Base-by-base conservation (phyloP, 2,329 filamentous ascomycete genomes). In the Fusarium nygamai region DNA sequence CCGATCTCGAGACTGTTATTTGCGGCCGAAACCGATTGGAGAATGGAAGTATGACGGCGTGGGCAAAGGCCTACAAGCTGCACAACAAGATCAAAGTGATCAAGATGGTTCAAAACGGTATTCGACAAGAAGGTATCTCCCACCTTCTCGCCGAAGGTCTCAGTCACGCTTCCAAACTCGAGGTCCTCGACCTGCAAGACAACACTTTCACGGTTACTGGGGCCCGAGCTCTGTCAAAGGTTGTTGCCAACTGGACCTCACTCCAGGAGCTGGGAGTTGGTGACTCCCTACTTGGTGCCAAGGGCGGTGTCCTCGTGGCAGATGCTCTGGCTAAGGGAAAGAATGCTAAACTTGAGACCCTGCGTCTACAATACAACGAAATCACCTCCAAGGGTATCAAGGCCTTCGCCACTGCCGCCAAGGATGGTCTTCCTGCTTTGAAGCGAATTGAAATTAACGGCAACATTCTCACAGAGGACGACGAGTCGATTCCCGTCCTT, bases 101-200 rank as follows among this genome's bases (percentile, higher is more conserved):
- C 77, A 97, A 96, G 88, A 98, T 99, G 96, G 94, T 97, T 33
- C 96, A 98, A 84, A 98, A 99, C 82, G 96, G 96, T 60, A 99
- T 99, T 77, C 90, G 96, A 48, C 94, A 96, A 81, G 95, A 98
- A 83, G 96, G 96, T 69, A 96, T 98, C 79, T 92, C 92, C 54
- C 89, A 92, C 75, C 87, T 99, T 64, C 86, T 99, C 73, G 91
- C 90, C 69, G 88, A 95, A 61, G 96, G 96, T 71, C 87, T 99
- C 61, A 90, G 88, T 73, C 88, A 94, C 78, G 90, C 94, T 58
- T 87, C 86, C 38, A 85, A 87, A 50, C 88, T 99, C 63, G 87
- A 92, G 81, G 89, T 95, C 20, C 85, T 99, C 61, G 96, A 99
- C 85, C 86, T 99, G 71, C 96, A 99, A 83, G 96, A 99, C 85